These are phyloP conservation scores for Lepiota brunneoincarnata DNA, from an alignment of 768 basidiomycete genomes.

Conservation along the genomic window DNA sequence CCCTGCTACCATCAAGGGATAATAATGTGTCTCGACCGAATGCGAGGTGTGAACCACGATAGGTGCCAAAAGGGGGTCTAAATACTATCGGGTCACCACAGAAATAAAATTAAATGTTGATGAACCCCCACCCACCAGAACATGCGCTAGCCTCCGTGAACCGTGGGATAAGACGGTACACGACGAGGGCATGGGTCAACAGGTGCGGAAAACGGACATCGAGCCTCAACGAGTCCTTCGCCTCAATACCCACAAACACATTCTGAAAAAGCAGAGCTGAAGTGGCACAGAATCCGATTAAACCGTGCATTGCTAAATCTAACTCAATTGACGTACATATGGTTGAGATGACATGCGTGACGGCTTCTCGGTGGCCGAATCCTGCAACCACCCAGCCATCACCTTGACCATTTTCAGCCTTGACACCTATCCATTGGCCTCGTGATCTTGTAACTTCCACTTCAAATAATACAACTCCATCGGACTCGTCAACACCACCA, in stretches of 20 bases:
- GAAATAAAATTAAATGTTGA: constrained; percentile 1
- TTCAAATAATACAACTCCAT: constrained; percentile 68
- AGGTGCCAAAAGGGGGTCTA: constrained; percentile 58
- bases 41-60: constrained; percentile 64
- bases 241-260: constrained; percentile 31
- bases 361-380: constrained; percentile 33
- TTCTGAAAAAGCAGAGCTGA: constrained; percentile 40
- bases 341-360: constrained; percentile 31
- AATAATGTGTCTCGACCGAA: constrained; percentile 65
- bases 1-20: constrained; percentile 39
- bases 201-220: constrained; percentile 52
- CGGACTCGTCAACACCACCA: constrained; percentile 45
- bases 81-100: constrained; percentile 7
- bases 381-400: constrained; percentile 63
- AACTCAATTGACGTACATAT: constrained; percentile 39
- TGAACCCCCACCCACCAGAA: constrained; percentile 31
- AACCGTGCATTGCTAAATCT: constrained; percentile 6
- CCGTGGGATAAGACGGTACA: constrained; percentile 53
- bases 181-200: constrained; percentile 58
- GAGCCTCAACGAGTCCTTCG: constrained; percentile 33
- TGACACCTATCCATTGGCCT: constrained; percentile 49
- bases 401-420: constrained; percentile 45
- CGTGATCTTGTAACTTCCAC: constrained; percentile 22
- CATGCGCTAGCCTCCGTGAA: constrained; percentile 19
- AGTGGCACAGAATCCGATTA: constrained; percentile 9